Evolutionary conservation across 352 stramenopile genomes (phyloP).

Genomic region (Phytophthora parvispora): DNA sequence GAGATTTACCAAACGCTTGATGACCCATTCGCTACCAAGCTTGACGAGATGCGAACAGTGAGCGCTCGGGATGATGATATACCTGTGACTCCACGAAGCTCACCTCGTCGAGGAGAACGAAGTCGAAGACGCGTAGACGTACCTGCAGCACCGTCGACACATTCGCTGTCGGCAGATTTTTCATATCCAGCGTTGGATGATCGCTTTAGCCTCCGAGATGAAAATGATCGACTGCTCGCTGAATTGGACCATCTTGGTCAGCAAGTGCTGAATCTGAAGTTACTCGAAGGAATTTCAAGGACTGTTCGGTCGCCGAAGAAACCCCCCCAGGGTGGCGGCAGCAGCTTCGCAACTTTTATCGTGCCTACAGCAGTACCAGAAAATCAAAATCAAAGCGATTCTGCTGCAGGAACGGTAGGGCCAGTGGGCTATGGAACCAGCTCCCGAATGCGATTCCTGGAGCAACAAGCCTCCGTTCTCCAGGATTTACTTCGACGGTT

Average conservation of each 20-base stretch:
- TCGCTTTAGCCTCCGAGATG: conserved; percentile 56
- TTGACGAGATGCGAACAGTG: conserved; percentile 17
- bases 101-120: conserved; percentile 20
- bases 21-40: conserved; percentile 43
- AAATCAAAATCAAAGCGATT: conserved; percentile 17
- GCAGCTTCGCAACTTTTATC: conserved; percentile 16
- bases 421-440: conserved; percentile 36
- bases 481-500: conserved; percentile 65
- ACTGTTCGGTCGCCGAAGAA: conserved; percentile 23
- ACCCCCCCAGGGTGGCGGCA: conserved; percentile 1
- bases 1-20: conserved; percentile 71
- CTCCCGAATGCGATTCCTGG: conserved; percentile 47
- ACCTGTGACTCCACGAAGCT: conserved; percentile 23
- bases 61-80: conserved; percentile 25
- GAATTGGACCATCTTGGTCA: conserved; percentile 54
- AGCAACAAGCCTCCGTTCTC: conserved; percentile 59
- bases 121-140: conserved; percentile 36
- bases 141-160: conserved; percentile 6
- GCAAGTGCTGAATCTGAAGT: conserved; percentile 55
- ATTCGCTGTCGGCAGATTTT: conserved; percentile 10
- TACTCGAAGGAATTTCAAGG: conserved; percentile 33
- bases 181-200: conserved; percentile 30
- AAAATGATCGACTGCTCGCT: conserved; percentile 55
- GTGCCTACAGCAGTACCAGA: conserved; percentile 6
- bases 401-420: conserved; percentile 11